phyloP scores from a whole-genome alignment of 768 basidiomycete genomes.

The Dentipellis sp. region DNA sequence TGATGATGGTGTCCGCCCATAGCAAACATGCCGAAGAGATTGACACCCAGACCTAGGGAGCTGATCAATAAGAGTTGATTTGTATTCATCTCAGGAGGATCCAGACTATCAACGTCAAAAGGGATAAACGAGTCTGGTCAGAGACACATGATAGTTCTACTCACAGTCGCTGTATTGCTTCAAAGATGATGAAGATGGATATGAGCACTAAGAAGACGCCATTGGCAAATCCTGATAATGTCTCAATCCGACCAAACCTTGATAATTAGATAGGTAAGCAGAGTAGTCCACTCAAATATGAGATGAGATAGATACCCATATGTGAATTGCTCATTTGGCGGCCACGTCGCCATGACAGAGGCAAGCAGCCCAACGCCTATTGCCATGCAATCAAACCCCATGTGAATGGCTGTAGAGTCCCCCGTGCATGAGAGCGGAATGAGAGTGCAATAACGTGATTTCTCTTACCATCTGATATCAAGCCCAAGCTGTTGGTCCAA shows the following conservation, averaged over 20 bases:
- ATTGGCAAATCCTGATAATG: constrained; percentile 95
- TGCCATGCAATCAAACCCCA: constrained; percentile 99
- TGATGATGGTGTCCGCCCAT: constrained; percentile 94
- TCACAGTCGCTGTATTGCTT: constrained; percentile 91
- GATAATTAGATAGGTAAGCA: not conserved
- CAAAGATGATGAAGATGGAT: constrained; percentile 96
- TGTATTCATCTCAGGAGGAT: constrained; percentile 98
- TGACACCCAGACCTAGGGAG: constrained; percentile 82
- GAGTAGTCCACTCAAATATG: not conserved
- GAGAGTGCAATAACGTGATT: not conserved
- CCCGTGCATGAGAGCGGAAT: not conserved
- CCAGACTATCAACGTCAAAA: constrained; percentile 39
- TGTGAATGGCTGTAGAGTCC: constrained; percentile 80
- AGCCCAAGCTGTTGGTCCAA: constrained; percentile 93
- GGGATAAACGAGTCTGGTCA: not conserved
- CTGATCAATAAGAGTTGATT: constrained; percentile 87
- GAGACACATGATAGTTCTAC: constrained; percentile 4
- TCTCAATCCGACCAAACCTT: constrained; percentile 94
- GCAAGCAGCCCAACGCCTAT: constrained; percentile 93
- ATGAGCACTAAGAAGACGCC: constrained; percentile 91
- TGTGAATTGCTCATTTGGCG: constrained; percentile 88
- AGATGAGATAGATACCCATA: constrained; percentile 60
- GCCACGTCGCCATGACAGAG: constrained; percentile 97
- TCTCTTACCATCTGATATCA: constrained; percentile 85
- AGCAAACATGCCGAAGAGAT: constrained; percentile 97